Evolutionary conservation across 352 stramenopile species (phyloP), one percentile per base, ranked within the genome.

Genomic region (Globisporangium parvum): DNA sequence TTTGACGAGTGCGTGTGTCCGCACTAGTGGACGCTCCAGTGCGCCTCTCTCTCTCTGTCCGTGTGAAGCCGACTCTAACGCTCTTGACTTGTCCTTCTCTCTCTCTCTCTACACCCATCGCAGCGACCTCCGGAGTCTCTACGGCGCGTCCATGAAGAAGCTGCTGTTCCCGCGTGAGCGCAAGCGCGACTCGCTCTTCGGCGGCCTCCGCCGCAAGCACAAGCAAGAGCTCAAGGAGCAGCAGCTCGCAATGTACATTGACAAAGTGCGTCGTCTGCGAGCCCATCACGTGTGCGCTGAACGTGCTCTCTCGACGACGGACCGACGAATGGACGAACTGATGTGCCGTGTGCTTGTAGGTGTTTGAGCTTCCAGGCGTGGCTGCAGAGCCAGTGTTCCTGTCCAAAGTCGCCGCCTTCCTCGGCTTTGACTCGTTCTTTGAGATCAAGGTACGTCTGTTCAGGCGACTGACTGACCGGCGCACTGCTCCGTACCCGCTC

Each of bases 161-260:
- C 68, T 88, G 44, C 24, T 52, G 8, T 88, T 92, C 26, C 81
- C 79, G 21, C 68, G 74, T 45, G 79, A 88, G 24, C 79, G 81
- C 45, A 89, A 87, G 51, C 75, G 79, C 11, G 75, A 91, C 59
- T 82, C 77, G n/a, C 58, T 89, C 18, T 88, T 91, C 45, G 69
- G 77, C 31, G 72, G 73, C 0, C 72, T 91, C 46, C 77, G 81
- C 31, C 86, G 83, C 51, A 90, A 85, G 55, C 76, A 75, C 9
- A 57, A 83, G 39, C 77, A 85, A 31, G 79, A 87, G 26, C 50
- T 88, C 18, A 84, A 85, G 47, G 66, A 87, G 59, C 77, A 90
- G 54, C 79, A 90, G 45, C 70, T 92, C 55, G 77, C 74, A 5
- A 67, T 81, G 18, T 92, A 88, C 65, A 70, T 90, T 24, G 74